These are phyloP conservation scores for Cryptococcus wingfieldii DNA, from an alignment of 1,284 basidiomycete species.

Conservation along the genomic window DNA sequence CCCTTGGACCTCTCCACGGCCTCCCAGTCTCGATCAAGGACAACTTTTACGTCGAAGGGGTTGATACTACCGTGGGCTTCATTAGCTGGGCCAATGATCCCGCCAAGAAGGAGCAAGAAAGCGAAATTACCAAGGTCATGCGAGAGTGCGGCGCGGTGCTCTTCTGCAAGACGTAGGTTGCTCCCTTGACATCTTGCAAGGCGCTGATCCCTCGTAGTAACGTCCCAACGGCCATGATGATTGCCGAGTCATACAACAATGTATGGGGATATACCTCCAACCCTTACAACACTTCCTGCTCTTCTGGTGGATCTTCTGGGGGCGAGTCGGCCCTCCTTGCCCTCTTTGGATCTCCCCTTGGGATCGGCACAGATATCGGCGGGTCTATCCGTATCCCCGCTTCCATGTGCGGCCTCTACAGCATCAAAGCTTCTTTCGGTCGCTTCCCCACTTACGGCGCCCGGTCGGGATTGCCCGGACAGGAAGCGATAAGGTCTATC, in stretches of 20 bases:
- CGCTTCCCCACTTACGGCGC: conserved; percentile 68
- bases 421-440: conserved; percentile 64
- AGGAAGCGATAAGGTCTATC: conserved; percentile 66
- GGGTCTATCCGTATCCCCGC: conserved; percentile 68
- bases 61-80: conserved; percentile 47
- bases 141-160: conserved; percentile 34
- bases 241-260: conserved; percentile 40
- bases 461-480: conserved; percentile 62
- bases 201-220: conserved; percentile 11
- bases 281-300: conserved; percentile 56
- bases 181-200: no score
- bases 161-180: conserved; percentile 37
- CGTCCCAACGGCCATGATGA: conserved; percentile 42
- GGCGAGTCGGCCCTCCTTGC: conserved; percentile 59
- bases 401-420: conserved; percentile 63
- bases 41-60: conserved; percentile 38
- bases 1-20: conserved; percentile 52
- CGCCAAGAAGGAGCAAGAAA: conserved; percentile 21
- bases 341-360: conserved; percentile 58
- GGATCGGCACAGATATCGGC: conserved; percentile 67
- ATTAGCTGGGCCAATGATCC: conserved; percentile 34
- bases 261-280: conserved; percentile 66
- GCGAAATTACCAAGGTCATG: conserved; percentile 33
- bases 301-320: conserved; percentile 60
- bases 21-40: conserved; percentile 53